Evolutionary conservation across 202 grass and related monocot species (phyloP).

Genomic region (Hordeum pubiflorum): DNA sequence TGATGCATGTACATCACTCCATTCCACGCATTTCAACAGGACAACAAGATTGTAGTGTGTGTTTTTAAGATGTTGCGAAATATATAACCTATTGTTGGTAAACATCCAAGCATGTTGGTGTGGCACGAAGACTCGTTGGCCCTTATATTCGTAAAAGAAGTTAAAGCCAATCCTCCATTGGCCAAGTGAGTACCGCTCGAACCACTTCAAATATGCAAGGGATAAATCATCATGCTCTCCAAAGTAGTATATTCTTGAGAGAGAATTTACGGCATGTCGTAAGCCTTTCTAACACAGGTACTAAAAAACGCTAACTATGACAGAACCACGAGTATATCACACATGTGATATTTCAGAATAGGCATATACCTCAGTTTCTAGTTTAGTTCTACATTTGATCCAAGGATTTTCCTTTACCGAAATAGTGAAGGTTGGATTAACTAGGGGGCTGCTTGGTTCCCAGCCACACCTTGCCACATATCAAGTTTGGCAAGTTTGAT

Average conservation of each 20-base stretch:
- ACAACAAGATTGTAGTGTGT: neutral
- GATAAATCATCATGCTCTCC: neutral
- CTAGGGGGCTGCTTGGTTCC: too few species aligned
- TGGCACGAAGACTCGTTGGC: too few species aligned
- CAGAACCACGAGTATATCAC: slow-evolving; percentile 1
- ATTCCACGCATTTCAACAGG: neutral
- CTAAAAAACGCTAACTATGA: neutral
- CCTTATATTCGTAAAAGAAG: neutral
- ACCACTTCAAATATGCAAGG: neutral
- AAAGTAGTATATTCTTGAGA: neutral
- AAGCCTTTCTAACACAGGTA: neutral
- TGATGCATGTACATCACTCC: neutral
- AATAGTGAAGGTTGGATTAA: neutral
- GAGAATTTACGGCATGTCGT: neutral
- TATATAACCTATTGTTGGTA: neutral
- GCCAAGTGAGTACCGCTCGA: neutral
- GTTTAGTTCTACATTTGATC: neutral
- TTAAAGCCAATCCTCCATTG: neutral
- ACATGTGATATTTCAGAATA: neutral
- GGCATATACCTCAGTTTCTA: neutral
- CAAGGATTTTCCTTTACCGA: neutral
- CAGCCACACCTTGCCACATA: too few species aligned
- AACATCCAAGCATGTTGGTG: neutral
- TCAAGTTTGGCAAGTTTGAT: too few species aligned
- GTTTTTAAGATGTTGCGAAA: neutral